phyloP scores from a whole-genome alignment of 176 grass and related monocot species.

The Ampelocalamus luodianensis region DNA sequence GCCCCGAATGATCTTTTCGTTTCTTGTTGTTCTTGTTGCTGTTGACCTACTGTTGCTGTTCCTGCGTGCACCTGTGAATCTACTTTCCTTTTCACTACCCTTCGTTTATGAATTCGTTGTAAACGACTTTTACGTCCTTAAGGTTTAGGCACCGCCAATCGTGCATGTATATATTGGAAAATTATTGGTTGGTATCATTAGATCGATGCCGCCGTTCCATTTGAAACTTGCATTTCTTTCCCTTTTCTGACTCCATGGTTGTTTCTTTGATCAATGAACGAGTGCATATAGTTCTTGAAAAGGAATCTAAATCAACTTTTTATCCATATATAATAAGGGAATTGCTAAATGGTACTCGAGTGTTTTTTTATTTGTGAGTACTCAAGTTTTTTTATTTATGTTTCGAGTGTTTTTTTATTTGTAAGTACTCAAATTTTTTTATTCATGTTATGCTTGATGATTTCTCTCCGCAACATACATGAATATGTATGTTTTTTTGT shows the following conservation, averaged over 20 bases:
- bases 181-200: neutral
- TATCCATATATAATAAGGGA: neutral
- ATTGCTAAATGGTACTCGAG: too few species aligned
- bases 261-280: neutral
- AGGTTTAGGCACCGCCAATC: neutral
- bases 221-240: neutral
- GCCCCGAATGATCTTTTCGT: neutral
- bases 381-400: too few species aligned
- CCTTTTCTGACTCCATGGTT: neutral
- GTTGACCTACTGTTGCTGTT: neutral
- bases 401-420: too few species aligned
- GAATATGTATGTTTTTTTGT: too few species aligned
- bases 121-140: neutral
- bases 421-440: too few species aligned
- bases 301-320: neutral
- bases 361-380: too few species aligned
- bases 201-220: neutral
- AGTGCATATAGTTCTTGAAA: neutral
- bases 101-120: neutral
- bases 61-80: neutral
- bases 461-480: too few species aligned
- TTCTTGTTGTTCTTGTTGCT: neutral
- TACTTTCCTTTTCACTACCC: neutral
- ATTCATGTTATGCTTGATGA: too few species aligned
- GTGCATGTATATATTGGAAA: neutral